Evolutionary conservation across 139 green algal species (phyloP), one percentile per base, ranked within the genome.

Genomic region (Medakamo hakoo): DNA sequence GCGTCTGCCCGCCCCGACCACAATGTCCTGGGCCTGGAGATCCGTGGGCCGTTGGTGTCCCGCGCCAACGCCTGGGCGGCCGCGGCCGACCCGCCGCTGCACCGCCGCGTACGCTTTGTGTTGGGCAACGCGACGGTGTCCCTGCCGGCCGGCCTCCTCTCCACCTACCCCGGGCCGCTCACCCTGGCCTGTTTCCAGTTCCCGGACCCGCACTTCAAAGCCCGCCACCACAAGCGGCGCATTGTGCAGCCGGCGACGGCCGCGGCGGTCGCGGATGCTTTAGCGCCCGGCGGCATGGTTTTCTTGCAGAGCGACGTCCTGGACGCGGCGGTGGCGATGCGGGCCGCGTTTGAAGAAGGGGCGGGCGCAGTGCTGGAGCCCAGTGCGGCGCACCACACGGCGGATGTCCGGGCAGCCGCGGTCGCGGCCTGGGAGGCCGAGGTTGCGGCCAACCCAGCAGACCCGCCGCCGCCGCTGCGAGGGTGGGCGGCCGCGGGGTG

Each of bases 201-300:
- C 71, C 88, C 88, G 2, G 88, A 94, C 65, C 88, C 88, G 0
- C 88, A 94, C 73, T 95, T 93, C 69, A 96, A 96, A 71, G 78
- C 75, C 48, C 68, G 69, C 27, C 84, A 95, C 77, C 73, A 73
- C 64, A 96, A 96, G 76, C 72, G 86, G 31, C 72, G 85, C 18
- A 76, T 91, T 27, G 80, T 95, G 55, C 89, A 96, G 78, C 72
- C 66, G 28, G n/a, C 64, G 29, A 55, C 86, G 21, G 78, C 85
- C 30, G 21, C 68, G 49, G 63, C 62, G 2, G 40, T 82, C 23
- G 32, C 18, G 0, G 30, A 70, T 9, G 24, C 73, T 24, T 60
- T 84, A 29, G 16, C 58, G 23, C 71, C 63, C 16, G 68, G 66
- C 1, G 73, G 71, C 2, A 67, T 63, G 9, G 62, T 95, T 29